Conservation (phyloP, 139 green algal genomes). For the Haematococcus lacustris region DNA sequence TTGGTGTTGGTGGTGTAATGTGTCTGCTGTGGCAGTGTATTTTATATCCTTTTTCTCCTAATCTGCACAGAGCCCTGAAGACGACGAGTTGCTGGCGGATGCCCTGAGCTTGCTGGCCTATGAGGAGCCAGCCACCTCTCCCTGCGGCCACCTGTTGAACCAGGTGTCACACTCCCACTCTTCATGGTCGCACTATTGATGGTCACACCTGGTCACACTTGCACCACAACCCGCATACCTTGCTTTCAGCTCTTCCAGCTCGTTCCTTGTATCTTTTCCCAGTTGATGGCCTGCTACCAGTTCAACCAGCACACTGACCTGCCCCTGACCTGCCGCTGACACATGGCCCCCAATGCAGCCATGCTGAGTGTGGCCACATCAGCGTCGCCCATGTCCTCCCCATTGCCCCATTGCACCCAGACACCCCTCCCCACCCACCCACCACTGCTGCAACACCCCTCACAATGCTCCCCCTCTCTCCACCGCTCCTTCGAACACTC, state of each 20-base stretch:
- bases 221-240: not conserved
- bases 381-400: too few species aligned
- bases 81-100: slow-evolving; percentile 45
- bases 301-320: not conserved
- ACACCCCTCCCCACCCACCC: too few species aligned
- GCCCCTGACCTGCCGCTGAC: not conserved
- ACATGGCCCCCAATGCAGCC: not conserved
- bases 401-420: too few species aligned
- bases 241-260: too few species aligned
- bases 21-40: too few species aligned
- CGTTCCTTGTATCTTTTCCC: not conserved
- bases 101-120: slow-evolving; percentile 67
- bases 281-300: not conserved
- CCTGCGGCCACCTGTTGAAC: slow-evolving; percentile 50
- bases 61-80: slow-evolving; percentile 11
- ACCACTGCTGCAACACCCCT: too few species aligned
- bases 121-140: slow-evolving; percentile 39
- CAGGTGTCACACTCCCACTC: slow-evolving; percentile 7
- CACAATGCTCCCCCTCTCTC: too few species aligned
- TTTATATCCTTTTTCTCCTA: too few species aligned
- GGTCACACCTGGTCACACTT: not conserved
- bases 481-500: too few species aligned
- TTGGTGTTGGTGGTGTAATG: too few species aligned
- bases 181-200: not conserved
- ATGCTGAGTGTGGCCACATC: too few species aligned